Base-by-base conservation (phyloP, 2,329 filamentous ascomycete genomes). In the Verticillium isaacii region DNA sequence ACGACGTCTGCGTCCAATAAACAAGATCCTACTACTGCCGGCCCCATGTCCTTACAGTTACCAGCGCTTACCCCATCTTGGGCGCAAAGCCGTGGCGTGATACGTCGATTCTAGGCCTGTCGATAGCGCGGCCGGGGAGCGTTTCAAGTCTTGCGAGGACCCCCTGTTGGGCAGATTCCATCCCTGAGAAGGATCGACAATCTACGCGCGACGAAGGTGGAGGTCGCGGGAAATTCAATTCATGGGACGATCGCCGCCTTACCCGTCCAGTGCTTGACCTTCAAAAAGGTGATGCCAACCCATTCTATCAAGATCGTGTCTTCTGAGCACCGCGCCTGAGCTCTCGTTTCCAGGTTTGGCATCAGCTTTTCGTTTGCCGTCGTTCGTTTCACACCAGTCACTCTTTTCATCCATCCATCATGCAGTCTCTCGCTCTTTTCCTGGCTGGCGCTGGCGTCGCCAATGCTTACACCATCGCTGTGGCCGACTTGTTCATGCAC, bases 401-500 rank as follows among this genome's bases (percentile, higher is more conserved):
- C 19, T 25, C 45, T 57, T 32, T 57, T 57, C 25, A 32, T 57
- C 3, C 19, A 41, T 41, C 56, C 50, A 32, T 39, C 4, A 64
- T 64, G 62, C 55, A 56, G 61, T n/a, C 58, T 60, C 32, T 23
- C 45, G 19, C 45, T 25, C 45, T 52, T 14, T 52, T 64, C 34
- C 59, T 64, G 45, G 63, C 60, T 39, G 58, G 64, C 57, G 58
- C 57, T 64, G 57, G 61, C 59, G 59, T 61, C 61, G 63, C 63
- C 52, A 59, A 63, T 15, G 68, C 68, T 9, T 70, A 70, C 63
- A 70, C 68, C n/a, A 63, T 67, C 37, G 63, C 65, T 50, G 60
- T 61, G 32, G 62, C 65, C 29, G 59, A 59, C 14, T 69, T 66
- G 34, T 70, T 73, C 19, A 71, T 74, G 67, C 63, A 67, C 62